phyloP scores from a whole-genome alignment of 139 green algal species.

The Limnomonas spitsbergensis region DNA sequence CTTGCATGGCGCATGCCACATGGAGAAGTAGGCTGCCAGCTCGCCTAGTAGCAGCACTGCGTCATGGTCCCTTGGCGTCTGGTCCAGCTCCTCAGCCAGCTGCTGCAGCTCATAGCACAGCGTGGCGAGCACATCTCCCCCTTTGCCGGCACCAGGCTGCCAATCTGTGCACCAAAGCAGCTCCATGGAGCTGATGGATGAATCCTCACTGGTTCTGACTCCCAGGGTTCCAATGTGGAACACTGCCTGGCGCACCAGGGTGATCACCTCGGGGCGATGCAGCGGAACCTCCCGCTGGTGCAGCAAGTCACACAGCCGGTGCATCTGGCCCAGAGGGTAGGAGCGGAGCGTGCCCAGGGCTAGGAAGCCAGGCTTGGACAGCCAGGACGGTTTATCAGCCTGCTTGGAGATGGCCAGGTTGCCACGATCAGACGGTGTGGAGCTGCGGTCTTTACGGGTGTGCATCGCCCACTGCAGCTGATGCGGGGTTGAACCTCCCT shows the following conservation, averaged over 20 bases:
- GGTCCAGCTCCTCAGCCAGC: constrained; percentile 34
- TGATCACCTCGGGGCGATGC: not conserved
- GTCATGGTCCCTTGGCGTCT: constrained; percentile 29
- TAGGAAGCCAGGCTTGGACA: constrained; percentile 8
- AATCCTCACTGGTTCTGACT: not conserved
- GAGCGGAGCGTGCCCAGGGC: not conserved
- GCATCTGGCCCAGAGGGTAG: constrained; percentile 11
- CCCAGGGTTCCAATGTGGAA: constrained; percentile 17
- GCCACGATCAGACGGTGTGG: not conserved
- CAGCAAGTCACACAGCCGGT: not conserved
- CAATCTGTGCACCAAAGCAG: constrained; percentile 9
- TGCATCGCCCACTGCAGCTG: constrained; percentile 10
- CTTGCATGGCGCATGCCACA: constrained; percentile 13
- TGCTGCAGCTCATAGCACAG: constrained; percentile 23
- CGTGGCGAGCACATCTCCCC: constrained; percentile 5
- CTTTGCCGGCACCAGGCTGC: not conserved
- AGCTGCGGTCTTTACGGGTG: not conserved
- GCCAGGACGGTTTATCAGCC: not conserved
- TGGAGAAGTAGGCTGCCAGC: constrained; percentile 40
- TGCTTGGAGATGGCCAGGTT: constrained; percentile 6
- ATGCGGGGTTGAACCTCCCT: not conserved
- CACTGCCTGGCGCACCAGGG: not conserved
- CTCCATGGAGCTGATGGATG: not conserved
- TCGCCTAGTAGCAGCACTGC: constrained; percentile 45
- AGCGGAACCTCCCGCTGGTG: not conserved